These are phyloP conservation scores for Rhinocladiella mackenziei DNA, from an alignment of 2,329 filamentous ascomycete genomes.

Conservation along the genomic window DNA sequence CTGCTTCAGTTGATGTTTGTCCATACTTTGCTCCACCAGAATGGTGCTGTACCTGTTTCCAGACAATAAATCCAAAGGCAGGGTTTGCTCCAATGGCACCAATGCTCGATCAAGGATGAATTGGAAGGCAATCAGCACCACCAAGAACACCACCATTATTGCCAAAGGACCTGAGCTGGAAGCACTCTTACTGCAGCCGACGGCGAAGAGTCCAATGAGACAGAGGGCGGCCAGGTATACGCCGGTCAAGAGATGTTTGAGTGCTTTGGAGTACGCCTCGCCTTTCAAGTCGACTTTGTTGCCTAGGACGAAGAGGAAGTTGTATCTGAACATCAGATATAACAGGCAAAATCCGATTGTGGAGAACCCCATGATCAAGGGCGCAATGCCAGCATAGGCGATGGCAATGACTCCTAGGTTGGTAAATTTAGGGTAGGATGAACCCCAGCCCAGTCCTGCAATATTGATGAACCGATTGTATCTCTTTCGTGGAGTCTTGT, in stretches of 20 bases:
- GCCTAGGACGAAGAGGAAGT: slow-evolving; percentile 80
- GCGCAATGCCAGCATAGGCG: slow-evolving; percentile 81
- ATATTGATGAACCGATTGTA: slow-evolving; percentile 72
- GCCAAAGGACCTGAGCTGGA: slow-evolving; percentile 60
- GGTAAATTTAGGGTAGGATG: slow-evolving; percentile 74
- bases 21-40: slow-evolving; percentile 17
- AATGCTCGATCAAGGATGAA: slow-evolving; percentile 49
- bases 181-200: slow-evolving; percentile 46
- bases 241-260: slow-evolving; percentile 79
- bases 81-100: slow-evolving; percentile 53
- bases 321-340: slow-evolving; percentile 85
- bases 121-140: slow-evolving; percentile 73
- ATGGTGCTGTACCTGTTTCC: slow-evolving; percentile 22
- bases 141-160: slow-evolving; percentile 69
- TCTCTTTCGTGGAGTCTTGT: slow-evolving; percentile 66
- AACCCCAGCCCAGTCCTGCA: slow-evolving; percentile 77
- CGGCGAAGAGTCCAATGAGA: slow-evolving; percentile 77
- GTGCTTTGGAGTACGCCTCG: slow-evolving; percentile 76
- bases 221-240: slow-evolving; percentile 80
- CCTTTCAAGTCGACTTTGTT: slow-evolving; percentile 81
- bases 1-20: slow-evolving; percentile 21
- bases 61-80: slow-evolving; percentile 61
- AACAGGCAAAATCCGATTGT: slow-evolving; percentile 73
- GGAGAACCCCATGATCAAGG: slow-evolving; percentile 77
- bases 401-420: slow-evolving; percentile 85